Evolutionary conservation across 257 asterid species (phyloP), one percentile per base, ranked within the genome.

Genomic region (Buddleja alternifolia): DNA sequence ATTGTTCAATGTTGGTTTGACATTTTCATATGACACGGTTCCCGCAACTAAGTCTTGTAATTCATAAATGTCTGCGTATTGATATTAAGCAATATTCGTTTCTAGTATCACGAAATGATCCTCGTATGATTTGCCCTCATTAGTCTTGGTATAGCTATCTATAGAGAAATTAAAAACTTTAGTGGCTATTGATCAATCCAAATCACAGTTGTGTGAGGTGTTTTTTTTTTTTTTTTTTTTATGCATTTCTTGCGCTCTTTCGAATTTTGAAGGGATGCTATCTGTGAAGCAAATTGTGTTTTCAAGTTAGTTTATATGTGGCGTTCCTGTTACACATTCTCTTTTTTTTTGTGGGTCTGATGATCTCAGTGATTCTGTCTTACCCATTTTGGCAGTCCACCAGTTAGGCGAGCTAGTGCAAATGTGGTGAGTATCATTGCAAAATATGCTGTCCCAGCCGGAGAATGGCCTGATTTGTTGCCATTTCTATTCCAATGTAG

Each of bases 381-480:
- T 55, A 68, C 21, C 17, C 58, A 15, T 68, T 74, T 62, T 81
- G 72, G 80, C 89, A 94, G 99, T 75, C 88, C 96, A 21, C 96
- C 89, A 4, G 99, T 94, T 63, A 85, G 99, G 79, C 80, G 88
- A 77, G 99, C 99, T 44, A 94, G 99, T 66, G 97, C 99, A 54
- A 91, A 94, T 86, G 99, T 94, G 67, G 94, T 94, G 67, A 94
- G 99, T 75, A 89, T 94, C 42, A 78, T 94, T 57, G 97, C 99
- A 24, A 94, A 94, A 72, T 94, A 90, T 82, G 96, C 97, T 8
- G 97, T 94, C 63, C 97, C 99, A 32, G 80, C 92, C 53, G 97
- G 99, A 58, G 99, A 94, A 77, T 94, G 99, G 99, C 88, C 96
- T 61, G 97, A 94, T 78, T 80, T 94, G 71, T 77, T 94, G 82